Evolutionary conservation across 139 green algal species (phyloP), one percentile per base, ranked within the genome.

Genomic region (Penium margaritaceum): DNA sequence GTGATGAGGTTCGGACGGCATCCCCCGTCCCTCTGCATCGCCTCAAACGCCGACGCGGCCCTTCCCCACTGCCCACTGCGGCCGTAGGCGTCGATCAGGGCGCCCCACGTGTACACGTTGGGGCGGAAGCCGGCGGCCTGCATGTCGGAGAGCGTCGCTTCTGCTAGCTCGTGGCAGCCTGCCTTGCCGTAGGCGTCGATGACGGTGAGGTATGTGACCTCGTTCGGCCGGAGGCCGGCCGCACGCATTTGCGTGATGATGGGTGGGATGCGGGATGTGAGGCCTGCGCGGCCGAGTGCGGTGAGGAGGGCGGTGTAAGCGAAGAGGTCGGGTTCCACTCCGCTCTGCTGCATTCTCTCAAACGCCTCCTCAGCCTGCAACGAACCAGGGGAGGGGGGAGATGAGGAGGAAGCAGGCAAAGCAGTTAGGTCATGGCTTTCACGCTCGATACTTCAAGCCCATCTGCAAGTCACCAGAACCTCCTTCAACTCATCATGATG

Each of bases 31-130:
- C 24, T 21, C 37, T 70, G 65, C 73, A 80, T 80, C 12, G 19
- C 30, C 32, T 68, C 46, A 54, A 80, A 80, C 37, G 33, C 32
- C 32, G n/a, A 21, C n/a, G 73, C 73, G 6, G 66, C 73, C 24
- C 51, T n/a, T 4, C 27, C 30, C 33, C 78, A 78, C 41, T 60
- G 29, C 14, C 73, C 38, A 1, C 24, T 35, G 27, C 44, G 39
- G 30, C 73, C 73, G 78, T 70, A 80, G 3, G 65, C 73, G 21
- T 78, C 66, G 32, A 80, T 69, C 34, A 80, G n/a, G 27, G 67
- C 46, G 15, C 64, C 70, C 29, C 67, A 80, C 1, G 33, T 70
- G 32, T 70, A 80, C 4, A 77, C 64, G 17, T 44, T 78, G 9
- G 73, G 73, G 27, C 39, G 21, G 57, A 55, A 74, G 32, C 73